Base-by-base conservation (phyloP, 2,329 filamentous ascomycete genomes). In the Passalora sequoiae region DNA sequence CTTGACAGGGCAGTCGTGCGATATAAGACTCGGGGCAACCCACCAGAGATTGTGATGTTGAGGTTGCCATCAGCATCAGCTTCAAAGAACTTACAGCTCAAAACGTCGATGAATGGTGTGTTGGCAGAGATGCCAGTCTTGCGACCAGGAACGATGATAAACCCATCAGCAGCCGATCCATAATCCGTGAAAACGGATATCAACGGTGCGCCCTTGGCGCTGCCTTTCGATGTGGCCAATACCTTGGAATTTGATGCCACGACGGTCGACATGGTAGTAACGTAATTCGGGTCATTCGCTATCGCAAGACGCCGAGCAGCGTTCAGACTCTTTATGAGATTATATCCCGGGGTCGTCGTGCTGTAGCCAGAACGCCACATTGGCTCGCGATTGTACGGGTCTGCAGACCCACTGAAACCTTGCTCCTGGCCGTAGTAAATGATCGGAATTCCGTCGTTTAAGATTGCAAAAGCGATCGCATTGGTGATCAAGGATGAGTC, bases 371-470 rank as follows among this genome's bases (percentile, higher is more conserved):
- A 56, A 9, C 59, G 47, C 66, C 66, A 69, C 4, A 63, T 48
- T 4, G 65, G 63, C 41, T 67, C 66, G 19, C 66, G 58, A 38
- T 68, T 67, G 38, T 54, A 55, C 0, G 66, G 66, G 29, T 52
- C 54, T 8, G 53, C 54, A 4, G 47, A 19, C 9, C 56, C 57
- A 1, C 64, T 59, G 54, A 72, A 77, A 37, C 73, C 75, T 56
- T 83, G 80, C 60, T 83, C 80, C 48, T 78, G 76, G 19, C 79
- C 80, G 49, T 80, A 74, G 61, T 83, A 83, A 20, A 82, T 68
- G 40, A 81, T 76, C 0, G 79, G 78, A 29, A 83, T 75, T 12
- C 80, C 80, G 40, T 80, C 69, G 2, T 66, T 66, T 12, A 83
- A 70, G 7, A 83, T 71, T 9, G 73, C 74, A 49, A 78, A 81